Evolutionary conservation across 176 grass and related monocot genomes (phyloP), one percentile per base, ranked within the genome.

Genomic region (Eleusine coracana): DNA sequence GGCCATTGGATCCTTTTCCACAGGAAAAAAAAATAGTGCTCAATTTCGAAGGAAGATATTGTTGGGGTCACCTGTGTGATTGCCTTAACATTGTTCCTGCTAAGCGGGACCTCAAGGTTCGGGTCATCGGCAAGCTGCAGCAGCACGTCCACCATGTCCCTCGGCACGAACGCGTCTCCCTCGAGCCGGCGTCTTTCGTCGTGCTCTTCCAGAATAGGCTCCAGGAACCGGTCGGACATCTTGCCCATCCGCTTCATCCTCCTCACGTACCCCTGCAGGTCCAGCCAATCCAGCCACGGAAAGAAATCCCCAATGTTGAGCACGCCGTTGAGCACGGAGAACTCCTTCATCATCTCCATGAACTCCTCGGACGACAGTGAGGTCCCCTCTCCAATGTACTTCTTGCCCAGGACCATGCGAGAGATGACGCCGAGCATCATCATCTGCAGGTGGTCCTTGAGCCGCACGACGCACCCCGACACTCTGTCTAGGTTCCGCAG

Each of bases 191-290:
- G 66, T 15, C 87, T 82, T 69, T 94, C 29, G 40, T 69, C 70
- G 81, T 94, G 92, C 82, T 91, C 87, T 37, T 91, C 84, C n/a
- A 94, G 66, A 1, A 94, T 87, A 29, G 87, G 73, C 78, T 94
- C 89, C 20, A 94, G 52, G 70, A 94, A 94, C 23, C 20, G 51
- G 2, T 94, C 74, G 13, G 91, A 87, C 84, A 85, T 87, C 77
- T 73, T 73, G 54, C 77, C 46, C 16, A 89, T 4, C 66, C 20
- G 86, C 83, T 94, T 94, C 92, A 91, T 94, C 77, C 89, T 71
- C 81, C 27, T 51, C 11, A 91, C 74, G 66, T 94, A 94, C 5
- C 89, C 89, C 45, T 94, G 92, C 67, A 89, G 74, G 61, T 94
- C 92, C 3, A 94, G 20, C 80, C 86, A 87, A 10, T 61, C 29